A percentile compares a stretch with the other conserved stretches of the same genome.
Evolutionary conservation across 164 flowering plant genomes (phyloP).

Genomic region (Nelumbo lutea): DNA sequence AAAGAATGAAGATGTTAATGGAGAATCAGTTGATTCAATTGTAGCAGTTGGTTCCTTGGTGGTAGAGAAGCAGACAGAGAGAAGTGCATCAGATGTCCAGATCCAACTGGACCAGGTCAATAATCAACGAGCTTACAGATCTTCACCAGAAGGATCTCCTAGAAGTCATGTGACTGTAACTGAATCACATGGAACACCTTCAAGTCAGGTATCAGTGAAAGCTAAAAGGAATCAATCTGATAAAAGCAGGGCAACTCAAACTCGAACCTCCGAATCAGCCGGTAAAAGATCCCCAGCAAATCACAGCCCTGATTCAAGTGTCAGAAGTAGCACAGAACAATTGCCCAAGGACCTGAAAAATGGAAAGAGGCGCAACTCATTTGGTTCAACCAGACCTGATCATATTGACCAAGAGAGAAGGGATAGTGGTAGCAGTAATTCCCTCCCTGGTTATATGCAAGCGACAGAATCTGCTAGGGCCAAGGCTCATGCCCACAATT

Average conservation of each 20-base stretch:
- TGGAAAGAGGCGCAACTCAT: slow-evolving; percentile 66
- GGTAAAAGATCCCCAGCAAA: slow-evolving; percentile 49
- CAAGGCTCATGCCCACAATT: slow-evolving; percentile 52
- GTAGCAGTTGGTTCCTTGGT: slow-evolving; percentile 15
- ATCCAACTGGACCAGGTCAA: slow-evolving; percentile 23
- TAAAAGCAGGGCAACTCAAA: slow-evolving; percentile 34
- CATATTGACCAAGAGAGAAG: slow-evolving; percentile 58
- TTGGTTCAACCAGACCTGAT: slow-evolving; percentile 53
- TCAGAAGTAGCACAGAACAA: slow-evolving; percentile 47
- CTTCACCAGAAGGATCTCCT: slow-evolving; percentile 71
- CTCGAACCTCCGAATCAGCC: slow-evolving; percentile 35
- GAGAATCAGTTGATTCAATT: slow-evolving; percentile 16
- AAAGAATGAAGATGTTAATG: slow-evolving; percentile 22
- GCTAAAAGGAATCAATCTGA: slow-evolving; percentile 38
- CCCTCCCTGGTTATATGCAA: slow-evolving; percentile 94
- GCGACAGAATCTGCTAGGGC: slow-evolving; percentile 96
- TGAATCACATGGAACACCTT: slow-evolving; percentile 79
- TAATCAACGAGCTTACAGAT: slow-evolving; percentile 26
- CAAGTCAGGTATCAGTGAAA: slow-evolving; percentile 63
- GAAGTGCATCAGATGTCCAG: slow-evolving; percentile 25
- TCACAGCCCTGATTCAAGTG: slow-evolving; percentile 39
- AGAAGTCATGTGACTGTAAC: slow-evolving; percentile 50
- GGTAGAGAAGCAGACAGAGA: slow-evolving; percentile 27
- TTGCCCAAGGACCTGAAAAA: slow-evolving; percentile 46
- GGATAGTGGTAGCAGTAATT: slow-evolving; percentile 48